These are phyloP conservation scores for Olyra latifolia DNA, from an alignment of 176 grass and related monocot species.

Conservation along the genomic window DNA sequence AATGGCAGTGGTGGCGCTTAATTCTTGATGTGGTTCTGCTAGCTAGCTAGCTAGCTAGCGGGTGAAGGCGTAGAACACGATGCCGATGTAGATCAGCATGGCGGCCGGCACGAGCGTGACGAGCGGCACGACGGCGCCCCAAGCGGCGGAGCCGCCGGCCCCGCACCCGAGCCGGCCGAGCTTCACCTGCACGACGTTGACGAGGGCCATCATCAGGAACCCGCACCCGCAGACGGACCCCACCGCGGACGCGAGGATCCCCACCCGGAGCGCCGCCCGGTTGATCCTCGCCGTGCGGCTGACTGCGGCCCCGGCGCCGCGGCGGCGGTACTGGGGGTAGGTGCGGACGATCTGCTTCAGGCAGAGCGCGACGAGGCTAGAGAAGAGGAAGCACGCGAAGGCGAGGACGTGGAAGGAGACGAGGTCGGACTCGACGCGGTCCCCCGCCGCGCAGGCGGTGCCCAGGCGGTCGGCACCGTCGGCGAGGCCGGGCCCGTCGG, in stretches of 20 bases:
- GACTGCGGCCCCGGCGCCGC: neutral
- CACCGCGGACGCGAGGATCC: constrained; percentile 61
- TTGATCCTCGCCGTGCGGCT: constrained; percentile 52
- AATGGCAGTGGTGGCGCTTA: neutral
- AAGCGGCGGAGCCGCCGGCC: constrained; percentile 44
- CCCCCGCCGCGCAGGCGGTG: constrained; percentile 48
- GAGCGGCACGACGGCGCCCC: constrained; percentile 64
- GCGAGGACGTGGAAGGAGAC: constrained; percentile 82
- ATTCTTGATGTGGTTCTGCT: neutral
- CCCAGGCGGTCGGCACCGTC: constrained; percentile 29
- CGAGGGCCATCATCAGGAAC: constrained; percentile 84
- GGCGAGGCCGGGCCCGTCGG: constrained; percentile 41
- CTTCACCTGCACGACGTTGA: constrained; percentile 90
- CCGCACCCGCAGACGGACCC: constrained; percentile 65
- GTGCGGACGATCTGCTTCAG: constrained; percentile 91
- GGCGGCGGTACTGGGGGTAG: constrained; percentile 2
- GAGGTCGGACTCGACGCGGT: constrained; percentile 62
- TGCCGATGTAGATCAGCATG: constrained; percentile 77
- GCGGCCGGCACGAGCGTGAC: constrained; percentile 70
- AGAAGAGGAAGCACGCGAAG: constrained; percentile 96
- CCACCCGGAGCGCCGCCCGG: constrained; percentile 59
- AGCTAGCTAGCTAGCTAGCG: constrained; percentile 21
- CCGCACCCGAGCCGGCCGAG: constrained; percentile 73
- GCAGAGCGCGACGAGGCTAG: constrained; percentile 94
- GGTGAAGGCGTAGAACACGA: constrained; percentile 74